A percentile compares a stretch with the other conserved stretches of the same genome.
These are phyloP conservation scores for Condylostoma magnum DNA, from an alignment of 169 alveolate genomes.

Conservation along the genomic window DNA sequence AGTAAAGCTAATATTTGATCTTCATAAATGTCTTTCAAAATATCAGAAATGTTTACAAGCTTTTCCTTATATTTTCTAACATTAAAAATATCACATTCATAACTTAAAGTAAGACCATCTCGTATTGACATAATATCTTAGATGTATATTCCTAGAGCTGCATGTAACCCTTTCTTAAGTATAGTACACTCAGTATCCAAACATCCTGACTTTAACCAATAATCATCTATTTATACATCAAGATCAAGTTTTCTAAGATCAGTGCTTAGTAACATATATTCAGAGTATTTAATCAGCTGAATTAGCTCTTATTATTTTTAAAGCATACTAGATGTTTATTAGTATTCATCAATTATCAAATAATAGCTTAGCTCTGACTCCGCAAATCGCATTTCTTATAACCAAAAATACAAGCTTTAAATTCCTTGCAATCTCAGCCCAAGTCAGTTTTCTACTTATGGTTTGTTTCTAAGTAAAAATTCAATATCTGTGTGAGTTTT, in stretches of 20 bases:
- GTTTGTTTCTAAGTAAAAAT: background rate
- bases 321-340: background rate
- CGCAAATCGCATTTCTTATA: constrained; percentile 1
- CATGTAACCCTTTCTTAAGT: constrained; percentile 11
- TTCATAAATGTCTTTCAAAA: constrained; percentile 1
- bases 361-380: background rate
- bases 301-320: background rate
- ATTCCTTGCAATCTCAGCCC: background rate
- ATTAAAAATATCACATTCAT: background rate
- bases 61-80: background rate
- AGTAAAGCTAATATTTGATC: background rate
- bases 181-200: background rate
- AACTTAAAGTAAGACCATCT: background rate
- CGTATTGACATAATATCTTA: background rate
- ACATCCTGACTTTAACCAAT: background rate
- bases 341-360: background rate
- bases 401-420: constrained; percentile 8
- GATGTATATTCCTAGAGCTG: background rate
- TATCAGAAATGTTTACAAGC: background rate
- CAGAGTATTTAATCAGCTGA: background rate
- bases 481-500: background rate
- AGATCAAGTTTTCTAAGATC: background rate
- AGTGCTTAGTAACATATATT: background rate
- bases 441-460: background rate
- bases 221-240: background rate